Base-by-base conservation (phyloP, 257 asterid species). In the Solanum appendiculatum region DNA sequence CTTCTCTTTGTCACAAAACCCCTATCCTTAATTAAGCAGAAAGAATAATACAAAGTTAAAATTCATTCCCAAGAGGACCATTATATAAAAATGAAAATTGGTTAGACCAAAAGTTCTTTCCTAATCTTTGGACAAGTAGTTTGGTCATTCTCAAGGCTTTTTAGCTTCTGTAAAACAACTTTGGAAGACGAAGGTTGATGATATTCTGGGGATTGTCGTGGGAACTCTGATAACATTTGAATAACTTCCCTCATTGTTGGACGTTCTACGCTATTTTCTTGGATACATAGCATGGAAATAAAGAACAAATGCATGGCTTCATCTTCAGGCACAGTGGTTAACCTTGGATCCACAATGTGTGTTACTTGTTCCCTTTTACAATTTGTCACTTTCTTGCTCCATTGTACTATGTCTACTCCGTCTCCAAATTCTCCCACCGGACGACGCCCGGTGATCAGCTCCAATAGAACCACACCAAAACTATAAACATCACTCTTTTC, bases 191-290 rank as follows among this genome's bases (percentile, higher is more conserved):
- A 91, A 4, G 94, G 83, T 48, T 75, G 90, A 10, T 83, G 89
- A 15, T 83, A 77, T 33, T 93, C 93, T 0, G 91, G 92, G 14
- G 93, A 90, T 21, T 91, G 93, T 27, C 92, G 94, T 2, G 98
- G 96, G 70, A 89, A 94, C 86, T 96, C 98, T 4, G 97, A 94
- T 23, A 96, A 89, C 98, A 96, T 96, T 89, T 96, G 98, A 90
- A 95, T 97, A 46, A 96, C 99, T 89, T 93, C 97, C 33, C 99
- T 90, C 99, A 95, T 94, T 54, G 96, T 92, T 46, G 99, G 99
- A 33, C 99, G 91, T 86, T 96, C 98, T 73, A 96, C 92, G 82
- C 96, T 94, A 85, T 93, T 93, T 36, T 94, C 98, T 86, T 94
- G 98, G 27, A 92, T 85, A 88, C 99, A 95, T 25, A 96, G 96